Evolutionary conservation across 202 grass and related monocot genomes (phyloP).

Genomic region (Schoenoplectus tabernaemontani): DNA sequence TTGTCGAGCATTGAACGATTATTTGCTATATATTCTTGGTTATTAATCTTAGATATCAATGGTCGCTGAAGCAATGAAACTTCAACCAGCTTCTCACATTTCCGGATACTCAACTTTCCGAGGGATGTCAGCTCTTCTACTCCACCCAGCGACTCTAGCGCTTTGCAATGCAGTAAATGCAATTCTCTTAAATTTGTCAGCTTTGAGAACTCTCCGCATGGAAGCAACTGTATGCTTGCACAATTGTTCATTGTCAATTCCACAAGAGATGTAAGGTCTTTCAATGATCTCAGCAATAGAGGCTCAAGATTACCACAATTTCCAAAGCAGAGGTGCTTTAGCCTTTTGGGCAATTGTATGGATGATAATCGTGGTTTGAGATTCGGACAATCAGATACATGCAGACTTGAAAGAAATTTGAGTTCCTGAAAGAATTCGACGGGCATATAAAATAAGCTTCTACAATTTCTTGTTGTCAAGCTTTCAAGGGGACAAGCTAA

Average conservation of each 20-base stretch:
- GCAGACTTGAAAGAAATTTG: neutral
- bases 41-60: neutral
- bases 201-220: constrained; percentile 13
- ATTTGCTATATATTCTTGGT: neutral
- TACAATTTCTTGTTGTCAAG: constrained; percentile 10
- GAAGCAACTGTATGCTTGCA: neutral
- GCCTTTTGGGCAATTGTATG: neutral
- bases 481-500: neutral
- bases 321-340: constrained; percentile 18
- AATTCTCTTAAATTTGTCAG: constrained; percentile 16
- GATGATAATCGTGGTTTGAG: neutral
- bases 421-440: neutral
- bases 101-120: constrained; percentile 10
- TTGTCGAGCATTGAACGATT: constrained; percentile 3
- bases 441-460: constrained; percentile 23
- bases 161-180: constrained; percentile 18
- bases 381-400: constrained; percentile 22
- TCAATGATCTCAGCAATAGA: constrained; percentile 12
- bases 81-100: constrained; percentile 25
- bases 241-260: constrained; percentile 3
- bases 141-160: constrained; percentile 19
- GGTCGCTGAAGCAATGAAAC: neutral
- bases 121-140: constrained; percentile 23
- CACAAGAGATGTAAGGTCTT: neutral
- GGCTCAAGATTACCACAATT: constrained; percentile 12